Percentiles rank a stretch among this genome's conserved stretches.
Evolutionary conservation across 2,329 filamentous ascomycete genomes (phyloP).

Genomic region (Trematosphaeria pertusa): DNA sequence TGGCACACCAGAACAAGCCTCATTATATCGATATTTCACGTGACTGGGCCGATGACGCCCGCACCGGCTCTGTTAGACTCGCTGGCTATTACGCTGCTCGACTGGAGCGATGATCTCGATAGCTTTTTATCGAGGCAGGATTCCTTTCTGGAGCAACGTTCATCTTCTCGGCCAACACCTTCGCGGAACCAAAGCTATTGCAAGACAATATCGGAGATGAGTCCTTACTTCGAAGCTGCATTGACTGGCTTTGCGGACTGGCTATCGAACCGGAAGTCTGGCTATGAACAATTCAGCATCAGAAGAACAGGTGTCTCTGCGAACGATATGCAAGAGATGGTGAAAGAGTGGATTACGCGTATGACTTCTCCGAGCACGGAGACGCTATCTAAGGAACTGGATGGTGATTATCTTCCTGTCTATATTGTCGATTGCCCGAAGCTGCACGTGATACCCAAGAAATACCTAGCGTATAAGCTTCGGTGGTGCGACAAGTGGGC

Average conservation of each 20-base stretch:
- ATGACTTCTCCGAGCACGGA: conserved; percentile 24
- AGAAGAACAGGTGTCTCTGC: conserved; percentile 12
- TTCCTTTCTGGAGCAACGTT: conserved; percentile 23
- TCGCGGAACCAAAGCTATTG: conserved; percentile 21
- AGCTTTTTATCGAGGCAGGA: conserved; percentile 29
- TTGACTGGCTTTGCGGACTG: conserved; percentile 22
- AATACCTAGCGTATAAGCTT: conserved; percentile 40
- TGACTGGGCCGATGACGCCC: conserved; percentile 28
- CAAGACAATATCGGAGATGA: conserved; percentile 20
- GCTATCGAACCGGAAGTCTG: conserved; percentile 20
- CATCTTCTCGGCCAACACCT: conserved; percentile 9
- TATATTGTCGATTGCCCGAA: conserved; percentile 47
- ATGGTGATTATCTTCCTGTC: conserved; percentile 22
- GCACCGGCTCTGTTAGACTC: conserved; percentile 26
- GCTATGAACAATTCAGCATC: conserved; percentile 19
- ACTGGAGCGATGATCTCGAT: conserved; percentile 30
- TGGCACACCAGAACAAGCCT: conserved; percentile 30
- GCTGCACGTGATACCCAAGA: conserved; percentile 40
- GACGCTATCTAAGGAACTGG: conserved; percentile 18
- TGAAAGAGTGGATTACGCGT: conserved; percentile 41
- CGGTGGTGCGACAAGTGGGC: conserved; percentile 37
- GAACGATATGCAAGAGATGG: conserved; percentile 21
- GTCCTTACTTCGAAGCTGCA: conserved; percentile 23
- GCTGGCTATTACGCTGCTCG: conserved; percentile 27
- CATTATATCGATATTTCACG: conserved; percentile 32